Evolutionary conservation across 2,329 filamentous ascomycete species (phyloP), one percentile per base, ranked within the genome.

Genomic region (Emericellopsis atlantica): DNA sequence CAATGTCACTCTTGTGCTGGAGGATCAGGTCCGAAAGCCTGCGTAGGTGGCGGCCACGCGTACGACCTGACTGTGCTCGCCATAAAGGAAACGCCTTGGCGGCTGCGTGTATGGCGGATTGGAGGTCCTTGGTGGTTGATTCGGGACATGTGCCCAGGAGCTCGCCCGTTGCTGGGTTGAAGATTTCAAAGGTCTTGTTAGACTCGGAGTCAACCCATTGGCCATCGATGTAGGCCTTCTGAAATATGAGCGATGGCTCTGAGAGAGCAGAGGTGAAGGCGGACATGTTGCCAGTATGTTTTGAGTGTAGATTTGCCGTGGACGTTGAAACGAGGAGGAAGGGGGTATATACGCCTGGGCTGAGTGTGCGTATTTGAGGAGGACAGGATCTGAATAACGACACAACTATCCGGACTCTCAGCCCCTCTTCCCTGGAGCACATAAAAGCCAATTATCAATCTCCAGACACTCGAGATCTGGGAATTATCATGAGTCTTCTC

Each of bases 181-280:
- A 11, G 22, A 45, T n/a, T 18, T 48, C 16, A 6, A 42, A 42
- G 12, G 11, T 16, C 29, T 38, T 32, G 35, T 31, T 31, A 3
- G 40, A 38, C 18, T 11, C 29, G 11, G 81, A 79, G 46, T 66
- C 67, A 41, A 84, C 70, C 77, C 81, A 88, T 67, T 83, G 66
- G 50, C 81, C 81, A 57, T 87, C 81, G 51, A 87, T 71, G 54
- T 79, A 85, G 41, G 70, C 69, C 58, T 81, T 84, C 12, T 42
- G 47, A 8, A 52, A 43, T 49, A 87, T 70, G 41, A 88, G 69
- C 32, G 72, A 74, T 40, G 64, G 62, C 48, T 79, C 75, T 54
- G 21, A 11, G 21, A 37, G 21, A 22, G 11, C 26, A 14, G 12
- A 14, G 32, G 32, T 15, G 12, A 33, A 15, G 32, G 32, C 12